Evolutionary conservation across 345 rosid species (phyloP).

Genomic region (Rhizophora mangle): DNA sequence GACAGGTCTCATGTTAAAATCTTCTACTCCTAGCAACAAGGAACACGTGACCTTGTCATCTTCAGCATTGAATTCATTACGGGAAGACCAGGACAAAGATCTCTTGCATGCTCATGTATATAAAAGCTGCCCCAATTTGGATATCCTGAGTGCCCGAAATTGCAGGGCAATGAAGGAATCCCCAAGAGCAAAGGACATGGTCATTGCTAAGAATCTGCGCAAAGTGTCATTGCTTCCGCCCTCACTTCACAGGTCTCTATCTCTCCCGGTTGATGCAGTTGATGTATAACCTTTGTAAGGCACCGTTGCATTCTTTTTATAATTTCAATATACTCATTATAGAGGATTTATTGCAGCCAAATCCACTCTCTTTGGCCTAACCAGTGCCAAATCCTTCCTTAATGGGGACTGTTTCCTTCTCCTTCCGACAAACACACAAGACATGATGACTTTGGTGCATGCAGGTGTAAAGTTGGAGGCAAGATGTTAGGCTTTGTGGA

Average conservation of each 20-base stretch:
- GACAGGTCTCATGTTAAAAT: conserved; percentile 26
- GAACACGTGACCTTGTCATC: conserved; percentile 18
- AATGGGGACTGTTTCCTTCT: background rate
- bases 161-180: conserved; percentile 24
- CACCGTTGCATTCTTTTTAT: conserved; percentile 33
- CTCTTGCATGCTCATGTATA: conserved; percentile 12
- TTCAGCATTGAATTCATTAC: conserved; percentile 11
- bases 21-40: conserved; percentile 23
- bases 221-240: conserved; percentile 41
- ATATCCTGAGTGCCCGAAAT: conserved; percentile 29
- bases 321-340: conserved; percentile 15
- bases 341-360: conserved; percentile 31
- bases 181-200: conserved; percentile 17
- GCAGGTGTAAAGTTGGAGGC: background rate
- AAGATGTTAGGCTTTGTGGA: background rate
- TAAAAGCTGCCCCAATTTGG: conserved; percentile 35
- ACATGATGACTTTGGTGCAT: background rate
- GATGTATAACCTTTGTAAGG: conserved; percentile 33
- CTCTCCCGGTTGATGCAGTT: conserved; percentile 72
- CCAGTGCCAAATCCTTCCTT: background rate
- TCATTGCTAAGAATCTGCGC: conserved; percentile 32
- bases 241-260: conserved; percentile 56
- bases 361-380: conserved; percentile 16
- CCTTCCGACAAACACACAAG: background rate
- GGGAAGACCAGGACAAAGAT: conserved; percentile 17